phyloP scores from a whole-genome alignment of 345 rosid species.

The Lepidium sativum region DNA sequence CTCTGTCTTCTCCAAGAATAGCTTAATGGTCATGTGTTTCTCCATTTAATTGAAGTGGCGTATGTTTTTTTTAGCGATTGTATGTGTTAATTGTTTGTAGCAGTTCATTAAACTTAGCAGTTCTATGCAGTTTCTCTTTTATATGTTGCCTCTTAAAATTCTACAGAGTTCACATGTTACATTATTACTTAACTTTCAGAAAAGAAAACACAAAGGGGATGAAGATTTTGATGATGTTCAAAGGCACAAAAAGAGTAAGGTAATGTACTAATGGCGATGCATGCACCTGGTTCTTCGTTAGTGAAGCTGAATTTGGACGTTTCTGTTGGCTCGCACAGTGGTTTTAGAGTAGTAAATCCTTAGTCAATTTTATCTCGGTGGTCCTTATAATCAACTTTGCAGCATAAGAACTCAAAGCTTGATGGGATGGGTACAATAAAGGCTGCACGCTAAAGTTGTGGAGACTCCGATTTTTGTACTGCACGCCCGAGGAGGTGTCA shows the following conservation, averaged over 20 bases:
- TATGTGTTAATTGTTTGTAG: background rate
- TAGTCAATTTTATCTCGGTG: background rate
- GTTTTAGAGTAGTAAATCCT: background rate
- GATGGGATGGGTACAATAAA: conserved; percentile 61
- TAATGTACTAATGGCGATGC: conserved; percentile 22
- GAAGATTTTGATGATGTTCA: conserved; percentile 63
- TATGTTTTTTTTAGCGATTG: background rate
- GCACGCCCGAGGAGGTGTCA: conserved; percentile 20
- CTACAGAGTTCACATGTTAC: background rate
- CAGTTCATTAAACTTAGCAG: background rate
- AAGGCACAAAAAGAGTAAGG: conserved; percentile 88
- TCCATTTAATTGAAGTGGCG: background rate
- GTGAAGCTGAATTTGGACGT: background rate
- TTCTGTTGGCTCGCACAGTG: background rate
- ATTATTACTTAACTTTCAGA: conserved; percentile 39
- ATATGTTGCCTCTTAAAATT: background rate
- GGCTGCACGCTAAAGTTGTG: conserved; percentile 50
- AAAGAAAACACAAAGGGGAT: conserved; percentile 78
- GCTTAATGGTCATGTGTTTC: background rate
- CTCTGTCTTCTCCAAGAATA: background rate
- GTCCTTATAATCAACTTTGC: conserved; percentile 11
- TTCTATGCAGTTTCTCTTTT: background rate
- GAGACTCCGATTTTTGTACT: background rate
- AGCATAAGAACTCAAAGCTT: conserved; percentile 77
- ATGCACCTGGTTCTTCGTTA: conserved; percentile 3